Evolutionary conservation across 176 grass and related monocot genomes (phyloP).

Genomic region (Oryza australiensis): DNA sequence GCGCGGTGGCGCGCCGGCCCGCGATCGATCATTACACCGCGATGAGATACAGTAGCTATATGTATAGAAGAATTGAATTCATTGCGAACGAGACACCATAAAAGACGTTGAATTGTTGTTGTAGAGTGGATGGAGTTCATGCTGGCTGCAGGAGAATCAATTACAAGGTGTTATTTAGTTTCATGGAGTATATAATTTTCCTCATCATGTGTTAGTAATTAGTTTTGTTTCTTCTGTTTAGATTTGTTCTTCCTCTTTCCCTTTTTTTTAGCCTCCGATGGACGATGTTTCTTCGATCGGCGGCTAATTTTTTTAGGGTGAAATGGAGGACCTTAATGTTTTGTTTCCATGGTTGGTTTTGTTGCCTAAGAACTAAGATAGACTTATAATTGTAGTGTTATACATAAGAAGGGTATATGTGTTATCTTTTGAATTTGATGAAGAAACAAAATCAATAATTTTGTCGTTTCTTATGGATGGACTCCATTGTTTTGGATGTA

Average conservation of each 20-base stretch:
- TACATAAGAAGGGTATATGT: not conserved
- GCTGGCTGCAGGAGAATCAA: not conserved
- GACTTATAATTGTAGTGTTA: not conserved
- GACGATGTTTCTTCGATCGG: not conserved
- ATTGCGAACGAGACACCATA: not conserved
- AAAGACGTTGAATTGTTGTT: not conserved
- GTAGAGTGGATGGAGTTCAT: not conserved
- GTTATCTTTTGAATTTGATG: not conserved
- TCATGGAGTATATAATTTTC: not conserved
- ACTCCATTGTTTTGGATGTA: not conserved
- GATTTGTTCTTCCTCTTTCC: not conserved
- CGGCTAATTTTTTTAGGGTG: not conserved
- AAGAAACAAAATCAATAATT: too few species aligned
- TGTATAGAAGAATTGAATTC: constrained; percentile 20
- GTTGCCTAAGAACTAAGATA: not conserved
- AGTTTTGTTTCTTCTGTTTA: too few species aligned
- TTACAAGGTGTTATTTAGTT: not conserved
- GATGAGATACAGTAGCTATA: not conserved
- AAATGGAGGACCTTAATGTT: not conserved
- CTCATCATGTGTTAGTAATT: not conserved
- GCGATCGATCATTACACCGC: not conserved
- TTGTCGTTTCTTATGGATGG: too few species aligned
- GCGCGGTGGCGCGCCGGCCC: not conserved
- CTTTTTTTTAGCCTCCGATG: not conserved
- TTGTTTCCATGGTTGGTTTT: not conserved